phyloP scores from a whole-genome alignment of 2,329 filamentous ascomycete genomes.

The Cryphonectria nitschkei region DNA sequence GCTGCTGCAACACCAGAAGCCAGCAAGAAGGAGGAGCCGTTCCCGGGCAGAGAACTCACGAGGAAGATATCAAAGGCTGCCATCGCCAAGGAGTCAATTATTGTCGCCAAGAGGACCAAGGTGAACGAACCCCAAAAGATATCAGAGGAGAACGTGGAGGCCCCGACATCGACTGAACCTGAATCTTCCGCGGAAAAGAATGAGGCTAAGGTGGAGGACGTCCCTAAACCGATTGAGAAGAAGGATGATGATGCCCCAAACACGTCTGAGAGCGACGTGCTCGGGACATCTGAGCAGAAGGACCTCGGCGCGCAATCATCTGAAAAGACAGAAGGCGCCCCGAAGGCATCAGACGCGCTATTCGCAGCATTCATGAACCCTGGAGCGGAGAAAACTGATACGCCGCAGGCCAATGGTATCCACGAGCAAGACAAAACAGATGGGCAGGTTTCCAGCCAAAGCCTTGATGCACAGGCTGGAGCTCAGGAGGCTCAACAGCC shows the following conservation, averaged over 20 bases:
- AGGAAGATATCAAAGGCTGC: slow-evolving; percentile 33
- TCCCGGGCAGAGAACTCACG: slow-evolving; percentile 31
- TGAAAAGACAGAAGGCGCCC: not conserved
- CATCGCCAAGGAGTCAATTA: slow-evolving; percentile 30
- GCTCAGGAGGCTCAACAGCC: not conserved
- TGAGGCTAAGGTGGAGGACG: slow-evolving; percentile 5
- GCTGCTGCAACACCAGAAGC: slow-evolving; percentile 24
- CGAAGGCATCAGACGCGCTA: slow-evolving; percentile 13
- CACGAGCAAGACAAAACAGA: slow-evolving; percentile 10
- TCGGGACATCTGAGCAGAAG: not conserved
- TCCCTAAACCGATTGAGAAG: not conserved
- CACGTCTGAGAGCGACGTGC: not conserved
- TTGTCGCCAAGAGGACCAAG: slow-evolving; percentile 28
- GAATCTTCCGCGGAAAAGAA: slow-evolving; percentile 19
- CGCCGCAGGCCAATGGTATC: slow-evolving; percentile 17
- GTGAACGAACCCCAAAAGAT: slow-evolving; percentile 23
- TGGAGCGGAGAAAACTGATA: slow-evolving; percentile 11
- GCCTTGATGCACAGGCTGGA: not conserved
- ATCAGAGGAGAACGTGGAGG: not conserved
- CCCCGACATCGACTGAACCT: slow-evolving; percentile 21
- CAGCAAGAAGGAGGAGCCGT: slow-evolving; percentile 24
- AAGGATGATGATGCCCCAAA: not conserved
- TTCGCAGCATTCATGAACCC: slow-evolving; percentile 15
- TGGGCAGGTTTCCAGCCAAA: not conserved
- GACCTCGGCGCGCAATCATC: not conserved